phyloP scores from a whole-genome alignment of 2,329 filamentous ascomycete species.

The Verticillium tricorpus region DNA sequence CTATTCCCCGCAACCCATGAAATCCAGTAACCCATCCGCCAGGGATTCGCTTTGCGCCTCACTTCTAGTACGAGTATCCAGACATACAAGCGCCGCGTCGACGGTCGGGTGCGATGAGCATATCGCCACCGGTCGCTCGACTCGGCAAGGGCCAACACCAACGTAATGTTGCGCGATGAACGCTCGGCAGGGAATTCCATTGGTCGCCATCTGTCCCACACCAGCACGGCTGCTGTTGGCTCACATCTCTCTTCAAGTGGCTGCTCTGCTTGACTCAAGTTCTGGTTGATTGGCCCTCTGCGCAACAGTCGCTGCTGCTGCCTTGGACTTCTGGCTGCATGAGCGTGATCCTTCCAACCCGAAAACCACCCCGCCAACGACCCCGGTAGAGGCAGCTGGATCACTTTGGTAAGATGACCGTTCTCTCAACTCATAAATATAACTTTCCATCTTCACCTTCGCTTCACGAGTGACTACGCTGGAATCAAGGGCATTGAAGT shows the following conservation, averaged over 20 bases:
- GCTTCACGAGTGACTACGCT: no score
- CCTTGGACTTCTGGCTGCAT: neutral
- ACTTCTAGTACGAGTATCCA: no score
- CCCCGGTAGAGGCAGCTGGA: neutral
- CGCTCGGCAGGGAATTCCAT: neutral
- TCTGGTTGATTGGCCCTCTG: neutral
- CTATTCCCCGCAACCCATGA: no score
- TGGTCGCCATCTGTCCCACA: neutral
- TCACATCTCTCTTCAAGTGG: neutral
- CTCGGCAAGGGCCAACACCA: no score
- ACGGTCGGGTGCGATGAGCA: no score
- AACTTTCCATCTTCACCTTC: neutral
- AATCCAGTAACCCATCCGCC: no score
- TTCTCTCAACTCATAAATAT: neutral
- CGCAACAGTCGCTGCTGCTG: neutral
- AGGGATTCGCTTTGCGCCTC: no score
- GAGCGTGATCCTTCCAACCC: neutral
- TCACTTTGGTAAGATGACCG: neutral
- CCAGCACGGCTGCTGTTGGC: neutral
- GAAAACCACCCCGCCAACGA: neutral
- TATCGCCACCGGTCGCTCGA: no score
- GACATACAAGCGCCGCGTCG: no score
- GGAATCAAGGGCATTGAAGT: no score
- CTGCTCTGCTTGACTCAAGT: neutral
- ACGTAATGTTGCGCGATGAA: neutral